These are phyloP conservation scores for Solanum virginianum DNA, from an alignment of 257 asterid genomes.

Conservation along the genomic window DNA sequence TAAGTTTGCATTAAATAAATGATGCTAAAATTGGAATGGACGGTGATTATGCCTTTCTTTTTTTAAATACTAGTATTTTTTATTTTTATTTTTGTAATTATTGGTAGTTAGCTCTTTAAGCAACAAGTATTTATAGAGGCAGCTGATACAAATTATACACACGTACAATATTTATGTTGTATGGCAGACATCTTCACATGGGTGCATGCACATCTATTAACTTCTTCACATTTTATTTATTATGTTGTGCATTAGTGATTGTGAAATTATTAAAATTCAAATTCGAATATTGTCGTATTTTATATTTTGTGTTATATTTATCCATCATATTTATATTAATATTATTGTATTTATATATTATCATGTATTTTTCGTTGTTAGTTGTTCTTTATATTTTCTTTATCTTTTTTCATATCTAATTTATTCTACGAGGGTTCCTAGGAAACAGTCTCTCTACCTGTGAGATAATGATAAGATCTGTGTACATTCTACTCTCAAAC, in stretches of 20 bases:
- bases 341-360: too few relatives aligned
- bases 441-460: too few relatives aligned
- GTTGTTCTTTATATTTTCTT: too few relatives aligned
- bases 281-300: neutral
- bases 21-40: neutral
- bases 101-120: neutral
- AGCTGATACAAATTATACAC: neutral
- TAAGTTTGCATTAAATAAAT: neutral
- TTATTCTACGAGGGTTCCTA: too few relatives aligned
- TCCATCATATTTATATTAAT: too few relatives aligned
- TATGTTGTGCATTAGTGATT: neutral
- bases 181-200: neutral
- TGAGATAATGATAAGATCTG: too few relatives aligned
- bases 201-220: neutral
- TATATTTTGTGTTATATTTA: too few relatives aligned
- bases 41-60: neutral
- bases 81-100: neutral
- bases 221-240: neutral
- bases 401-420: too few relatives aligned
- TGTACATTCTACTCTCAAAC: rapidly evolving
- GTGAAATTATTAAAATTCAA: neutral
- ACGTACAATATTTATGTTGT: too few relatives aligned
- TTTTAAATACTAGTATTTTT: neutral
- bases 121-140: neutral
- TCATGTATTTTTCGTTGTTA: too few relatives aligned